Evolutionary conservation across 2,329 filamentous ascomycete genomes (phyloP).

Genomic region (Pseudogymnoascus pannorum): DNA sequence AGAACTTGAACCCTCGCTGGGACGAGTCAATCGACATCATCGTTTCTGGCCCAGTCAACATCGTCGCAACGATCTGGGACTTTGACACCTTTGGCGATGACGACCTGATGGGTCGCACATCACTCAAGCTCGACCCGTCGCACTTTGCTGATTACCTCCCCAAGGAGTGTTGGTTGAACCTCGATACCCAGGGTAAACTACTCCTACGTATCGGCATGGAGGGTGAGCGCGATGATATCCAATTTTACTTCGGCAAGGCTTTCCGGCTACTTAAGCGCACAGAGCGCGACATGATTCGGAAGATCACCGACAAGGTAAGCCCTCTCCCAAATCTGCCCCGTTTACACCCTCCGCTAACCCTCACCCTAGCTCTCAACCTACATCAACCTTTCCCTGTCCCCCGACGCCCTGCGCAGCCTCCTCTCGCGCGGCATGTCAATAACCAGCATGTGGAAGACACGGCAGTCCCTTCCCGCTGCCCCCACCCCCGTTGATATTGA

Average conservation of each 20-base stretch:
- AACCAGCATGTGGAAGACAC: constrained; percentile 60
- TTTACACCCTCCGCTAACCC: constrained; percentile 10
- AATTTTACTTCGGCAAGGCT: constrained; percentile 96
- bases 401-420: constrained; percentile 68
- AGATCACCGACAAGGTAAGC: constrained; percentile 90
- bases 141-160: constrained; percentile 96
- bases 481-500: constrained; percentile 68
- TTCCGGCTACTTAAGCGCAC: constrained; percentile 93
- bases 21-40: constrained; percentile 96
- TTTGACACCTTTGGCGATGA: constrained; percentile 96
- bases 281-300: constrained; percentile 95
- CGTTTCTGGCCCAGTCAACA: constrained; percentile 81
- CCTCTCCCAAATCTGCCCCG: not conserved
- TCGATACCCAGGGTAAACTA: constrained; percentile 88
- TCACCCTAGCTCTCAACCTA: constrained; percentile 69
- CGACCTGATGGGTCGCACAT: constrained; percentile 95
- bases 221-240: constrained; percentile 94
- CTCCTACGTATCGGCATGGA: constrained; percentile 96
- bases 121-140: constrained; percentile 92
- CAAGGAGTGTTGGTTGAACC: constrained; percentile 93
- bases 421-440: constrained; percentile 64
- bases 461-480: constrained; percentile 46
- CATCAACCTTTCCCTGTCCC: constrained; percentile 82
- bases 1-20: constrained; percentile 89
- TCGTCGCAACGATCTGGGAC: constrained; percentile 97